A percentile compares a stretch with the other conserved stretches of the same genome.
These are phyloP conservation scores for Diatrype stigma DNA, from an alignment of 2,329 filamentous ascomycete genomes.

Conservation along the genomic window DNA sequence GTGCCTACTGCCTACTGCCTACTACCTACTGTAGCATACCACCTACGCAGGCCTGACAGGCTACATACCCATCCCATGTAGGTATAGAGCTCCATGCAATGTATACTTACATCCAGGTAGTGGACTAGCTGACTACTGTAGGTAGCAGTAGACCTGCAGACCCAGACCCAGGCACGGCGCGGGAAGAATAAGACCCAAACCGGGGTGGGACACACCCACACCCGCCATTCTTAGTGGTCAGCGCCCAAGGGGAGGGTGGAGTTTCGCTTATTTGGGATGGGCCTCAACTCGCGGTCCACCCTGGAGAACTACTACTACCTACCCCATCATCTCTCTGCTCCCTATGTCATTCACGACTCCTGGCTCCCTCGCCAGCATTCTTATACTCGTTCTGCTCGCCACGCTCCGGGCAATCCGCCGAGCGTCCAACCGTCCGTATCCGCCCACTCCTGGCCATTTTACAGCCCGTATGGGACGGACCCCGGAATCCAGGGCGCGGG, in stretches of 20 bases:
- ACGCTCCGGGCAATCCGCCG: slow-evolving; percentile 32
- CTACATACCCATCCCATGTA: too few relatives aligned
- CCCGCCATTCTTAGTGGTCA: slow-evolving; percentile 18
- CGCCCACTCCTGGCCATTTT: slow-evolving; percentile 13
- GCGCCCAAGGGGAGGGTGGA: slow-evolving; percentile 19
- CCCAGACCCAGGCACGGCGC: slow-evolving; percentile 1
- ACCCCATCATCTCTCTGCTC: slow-evolving; percentile 23
- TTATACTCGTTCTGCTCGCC: slow-evolving; percentile 63
- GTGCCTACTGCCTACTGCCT: too few relatives aligned
- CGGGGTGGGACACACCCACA: slow-evolving; percentile 15
- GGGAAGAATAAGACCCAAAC: slow-evolving; percentile 10
- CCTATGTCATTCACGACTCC: slow-evolving; percentile 11
- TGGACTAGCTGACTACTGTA: too few relatives aligned
- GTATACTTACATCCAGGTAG: too few relatives aligned
- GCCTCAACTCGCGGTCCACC: slow-evolving; percentile 25
- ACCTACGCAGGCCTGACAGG: too few relatives aligned
- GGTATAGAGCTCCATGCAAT: too few relatives aligned
- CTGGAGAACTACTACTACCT: slow-evolving; percentile 26
- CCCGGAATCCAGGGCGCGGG: slow-evolving; percentile 11
- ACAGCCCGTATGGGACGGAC: slow-evolving; percentile 11
- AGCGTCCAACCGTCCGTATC: slow-evolving; percentile 28
- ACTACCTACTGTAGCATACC: too few relatives aligned
- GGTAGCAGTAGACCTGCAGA: too few relatives aligned
- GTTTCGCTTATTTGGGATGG: slow-evolving; percentile 27
- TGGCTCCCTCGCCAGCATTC: slow-evolving; percentile 43